Conservation (phyloP, 2,329 filamentous ascomycete species). For the Nigrograna mackinnonii region DNA sequence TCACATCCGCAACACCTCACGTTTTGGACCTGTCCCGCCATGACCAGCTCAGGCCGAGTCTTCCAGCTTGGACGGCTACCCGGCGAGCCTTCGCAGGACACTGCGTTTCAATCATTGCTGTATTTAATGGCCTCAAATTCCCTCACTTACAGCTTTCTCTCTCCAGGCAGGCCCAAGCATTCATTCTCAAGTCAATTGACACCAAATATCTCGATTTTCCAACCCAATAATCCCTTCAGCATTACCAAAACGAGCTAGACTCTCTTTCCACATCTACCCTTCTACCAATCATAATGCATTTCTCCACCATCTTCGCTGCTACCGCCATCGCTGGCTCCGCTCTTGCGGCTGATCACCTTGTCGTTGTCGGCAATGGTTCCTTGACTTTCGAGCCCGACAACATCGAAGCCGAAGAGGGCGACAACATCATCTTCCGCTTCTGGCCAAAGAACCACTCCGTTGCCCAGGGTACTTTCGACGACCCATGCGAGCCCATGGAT, state of each 20-base stretch:
- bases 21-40: slow-evolving; percentile 41
- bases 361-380: slow-evolving; percentile 32
- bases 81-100: slow-evolving; percentile 16
- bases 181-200: slow-evolving; percentile 33
- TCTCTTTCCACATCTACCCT: slow-evolving; percentile 17
- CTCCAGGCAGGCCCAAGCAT: slow-evolving; percentile 40
- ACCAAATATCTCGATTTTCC: slow-evolving; percentile 28
- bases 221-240: slow-evolving; percentile 15
- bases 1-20: slow-evolving; percentile 33
- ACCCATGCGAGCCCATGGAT: slow-evolving; percentile 35
- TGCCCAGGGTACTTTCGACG: slow-evolving; percentile 37
- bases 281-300: slow-evolving; percentile 42
- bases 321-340: slow-evolving; percentile 32
- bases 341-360: slow-evolving; percentile 33
- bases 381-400: slow-evolving; percentile 39
- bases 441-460: slow-evolving; percentile 45
- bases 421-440: slow-evolving; percentile 43
- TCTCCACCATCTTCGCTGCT: slow-evolving; percentile 38
- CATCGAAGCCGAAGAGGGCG: slow-evolving; percentile 37
- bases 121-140: slow-evolving; percentile 42
- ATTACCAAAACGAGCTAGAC: slow-evolving; percentile 36
- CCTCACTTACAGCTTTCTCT: slow-evolving; percentile 27
- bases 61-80: slow-evolving; percentile 19
- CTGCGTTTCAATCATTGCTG: slow-evolving; percentile 25
- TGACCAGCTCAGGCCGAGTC: slow-evolving; percentile 24